Conservation (phyloP, 331 rosid species). For the Pyrus hybrid region DNA sequence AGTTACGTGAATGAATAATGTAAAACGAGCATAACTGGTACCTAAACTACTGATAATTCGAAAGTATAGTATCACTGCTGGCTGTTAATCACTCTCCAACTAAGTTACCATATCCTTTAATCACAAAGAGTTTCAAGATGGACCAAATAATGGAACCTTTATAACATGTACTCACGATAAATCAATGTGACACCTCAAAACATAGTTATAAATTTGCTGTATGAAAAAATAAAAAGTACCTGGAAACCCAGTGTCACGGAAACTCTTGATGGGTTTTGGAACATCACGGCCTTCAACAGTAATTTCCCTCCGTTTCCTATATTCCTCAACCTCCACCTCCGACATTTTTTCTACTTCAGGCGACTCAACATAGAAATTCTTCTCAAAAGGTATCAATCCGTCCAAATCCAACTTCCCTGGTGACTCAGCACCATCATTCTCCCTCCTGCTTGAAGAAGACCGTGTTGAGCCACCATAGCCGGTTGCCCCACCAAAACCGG, state of each 20-base stretch:
- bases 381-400: conserved; percentile 85
- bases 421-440: conserved; percentile 41
- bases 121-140: not conserved
- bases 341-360: conserved; percentile 75
- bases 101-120: not conserved
- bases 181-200: not conserved
- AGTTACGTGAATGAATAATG: not conserved
- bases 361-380: conserved; percentile 77
- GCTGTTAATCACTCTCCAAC: not conserved
- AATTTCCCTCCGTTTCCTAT: conserved; percentile 65
- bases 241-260: conserved; percentile 75
- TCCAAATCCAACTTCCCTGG: conserved; percentile 78
- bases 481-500: conserved; percentile 60
- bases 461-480: conserved; percentile 41
- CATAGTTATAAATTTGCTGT: not conserved
- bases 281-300: conserved; percentile 93
- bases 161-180: not conserved
- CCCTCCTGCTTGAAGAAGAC: conserved; percentile 51
- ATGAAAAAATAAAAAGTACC: conserved; percentile 31
- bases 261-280: conserved; percentile 83
- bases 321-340: conserved; percentile 70
- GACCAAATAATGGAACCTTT: not conserved
- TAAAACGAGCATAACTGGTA: not conserved
- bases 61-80: not conserved
- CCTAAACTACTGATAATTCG: not conserved